Conservation (phyloP, 148 eudicot genomes). For the Drosera capensis region DNA sequence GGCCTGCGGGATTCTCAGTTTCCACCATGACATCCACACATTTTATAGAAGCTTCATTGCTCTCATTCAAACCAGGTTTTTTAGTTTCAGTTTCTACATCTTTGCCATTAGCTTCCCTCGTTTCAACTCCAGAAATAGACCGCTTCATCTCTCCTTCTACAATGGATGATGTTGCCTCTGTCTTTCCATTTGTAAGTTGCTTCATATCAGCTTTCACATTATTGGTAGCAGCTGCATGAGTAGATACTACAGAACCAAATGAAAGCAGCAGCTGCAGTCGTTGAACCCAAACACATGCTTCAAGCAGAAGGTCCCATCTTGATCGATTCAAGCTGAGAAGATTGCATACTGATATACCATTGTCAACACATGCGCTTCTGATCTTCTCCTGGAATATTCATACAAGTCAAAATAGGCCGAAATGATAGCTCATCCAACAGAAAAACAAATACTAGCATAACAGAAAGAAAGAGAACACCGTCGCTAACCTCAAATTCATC, state of each 20-base stretch:
- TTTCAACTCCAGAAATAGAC: not conserved
- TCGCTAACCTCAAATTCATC: slow-evolving; percentile 65
- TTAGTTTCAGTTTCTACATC: slow-evolving; percentile 2
- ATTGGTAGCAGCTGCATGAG: slow-evolving; percentile 9
- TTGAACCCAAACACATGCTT: slow-evolving; percentile 67
- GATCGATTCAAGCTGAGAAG: slow-evolving; percentile 51
- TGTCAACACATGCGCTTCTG: slow-evolving; percentile 21
- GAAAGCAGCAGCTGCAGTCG: slow-evolving; percentile 56
- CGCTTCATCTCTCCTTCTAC: too few relatives aligned
- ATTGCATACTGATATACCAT: slow-evolving; percentile 28
- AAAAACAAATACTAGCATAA: not conserved
- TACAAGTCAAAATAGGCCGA: not conserved
- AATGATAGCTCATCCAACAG: not conserved
- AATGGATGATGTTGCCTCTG: slow-evolving; percentile 5
- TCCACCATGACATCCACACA: slow-evolving; percentile 10
- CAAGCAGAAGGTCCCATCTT: slow-evolving; percentile 52
- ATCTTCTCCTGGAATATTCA: slow-evolving; percentile 31
- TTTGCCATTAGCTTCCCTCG: not conserved
- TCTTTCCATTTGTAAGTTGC: slow-evolving; percentile 1
- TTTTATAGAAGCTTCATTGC: slow-evolving; percentile 9
- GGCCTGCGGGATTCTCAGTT: slow-evolving; percentile 15
- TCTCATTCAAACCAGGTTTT: slow-evolving; percentile 2
- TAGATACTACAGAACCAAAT: slow-evolving; percentile 20
- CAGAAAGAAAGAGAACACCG: slow-evolving; percentile 1
- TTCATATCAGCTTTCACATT: slow-evolving; percentile 2